Evolutionary conservation across 306 rosid species (phyloP).

Genomic region (Citrullus mucosospermus): DNA sequence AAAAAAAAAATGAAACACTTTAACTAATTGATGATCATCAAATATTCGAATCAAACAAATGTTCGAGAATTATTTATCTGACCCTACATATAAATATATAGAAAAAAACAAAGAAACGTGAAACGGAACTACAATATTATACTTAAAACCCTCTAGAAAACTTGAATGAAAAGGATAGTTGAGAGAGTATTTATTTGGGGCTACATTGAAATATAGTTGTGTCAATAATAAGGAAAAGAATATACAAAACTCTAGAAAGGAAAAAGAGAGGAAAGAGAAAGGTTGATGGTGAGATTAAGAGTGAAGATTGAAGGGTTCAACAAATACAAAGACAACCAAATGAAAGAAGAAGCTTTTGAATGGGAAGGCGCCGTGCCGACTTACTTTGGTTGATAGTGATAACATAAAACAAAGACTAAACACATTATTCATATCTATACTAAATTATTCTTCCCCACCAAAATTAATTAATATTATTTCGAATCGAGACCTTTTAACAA

Average conservation of each 20-base stretch:
- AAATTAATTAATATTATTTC: not conserved
- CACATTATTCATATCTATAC: not conserved
- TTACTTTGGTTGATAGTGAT: constrained; percentile 3
- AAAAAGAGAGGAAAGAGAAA: not conserved
- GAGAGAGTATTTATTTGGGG: not conserved
- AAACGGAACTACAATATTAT: not conserved
- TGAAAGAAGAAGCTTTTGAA: not conserved
- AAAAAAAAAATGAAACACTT: too few species aligned
- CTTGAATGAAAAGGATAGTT: too few species aligned
- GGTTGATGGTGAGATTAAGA: not conserved
- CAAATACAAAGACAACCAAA: not conserved
- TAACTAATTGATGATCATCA: too few species aligned
- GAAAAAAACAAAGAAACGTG: not conserved
- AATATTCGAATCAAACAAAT: too few species aligned
- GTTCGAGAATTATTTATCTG: too few species aligned
- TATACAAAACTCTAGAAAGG: not conserved
- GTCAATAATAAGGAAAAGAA: not conserved
- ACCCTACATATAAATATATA: too few species aligned
- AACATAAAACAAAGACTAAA: not conserved
- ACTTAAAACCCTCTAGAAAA: not conserved
- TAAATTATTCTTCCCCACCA: not conserved
- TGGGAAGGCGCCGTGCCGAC: constrained; percentile 5
- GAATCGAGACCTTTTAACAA: not conserved
- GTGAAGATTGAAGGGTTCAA: not conserved
- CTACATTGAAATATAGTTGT: not conserved